Base-by-base conservation (phyloP, 495 filamentous ascomycete genomes). In the Tuber indicum region DNA sequence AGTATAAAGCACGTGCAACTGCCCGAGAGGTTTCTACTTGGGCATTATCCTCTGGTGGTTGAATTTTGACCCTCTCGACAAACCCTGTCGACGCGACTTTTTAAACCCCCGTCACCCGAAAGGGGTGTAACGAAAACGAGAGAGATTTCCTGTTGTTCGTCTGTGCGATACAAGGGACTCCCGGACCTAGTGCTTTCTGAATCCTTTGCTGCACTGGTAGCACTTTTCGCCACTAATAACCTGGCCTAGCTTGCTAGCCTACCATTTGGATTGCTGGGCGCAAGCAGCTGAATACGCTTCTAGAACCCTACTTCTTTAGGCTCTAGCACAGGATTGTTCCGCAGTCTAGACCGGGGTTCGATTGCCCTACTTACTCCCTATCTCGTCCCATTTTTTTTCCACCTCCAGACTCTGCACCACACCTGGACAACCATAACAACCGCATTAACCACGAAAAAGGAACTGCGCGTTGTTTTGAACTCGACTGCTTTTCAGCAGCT, bases 241-340 rank as follows among this genome's bases (percentile, higher is more conserved):
- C 14, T 36, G 32, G 14, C 58, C 14, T 66, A 19, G 12, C 32
- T 36, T 17, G n/a, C 1, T 66, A 19, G 58, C 32, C 58, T 36
- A 19, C 58, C 32, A 19, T 36, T 36, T 75, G n/a, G 46, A 71
- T 46, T 72, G 46, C 49, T 72, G 71, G 75, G 74, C 71, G 69
- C 58, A 74, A 41, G 58, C 74, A 69, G 58, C 58, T 36, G 26
- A 66, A 66, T 66, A 17, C 26, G 32, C 16, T 80, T 80, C 78
- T 74, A 80, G 78, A 80, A 80, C 78, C 12, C 78, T 80, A 74
- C 77, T 80, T 19, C 78, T 76, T 80, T 76, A 74, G 58, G 78
- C 39, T 80, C 72, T 76, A 80, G 78, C 79, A 66, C 14, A 66
- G 58, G 58, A 66, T 66, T 66, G 26, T 36, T 58, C 52, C 77